These are phyloP conservation scores for Nannizziopsis barbatae DNA, from an alignment of 2,329 filamentous ascomycete species.

Conservation along the genomic window DNA sequence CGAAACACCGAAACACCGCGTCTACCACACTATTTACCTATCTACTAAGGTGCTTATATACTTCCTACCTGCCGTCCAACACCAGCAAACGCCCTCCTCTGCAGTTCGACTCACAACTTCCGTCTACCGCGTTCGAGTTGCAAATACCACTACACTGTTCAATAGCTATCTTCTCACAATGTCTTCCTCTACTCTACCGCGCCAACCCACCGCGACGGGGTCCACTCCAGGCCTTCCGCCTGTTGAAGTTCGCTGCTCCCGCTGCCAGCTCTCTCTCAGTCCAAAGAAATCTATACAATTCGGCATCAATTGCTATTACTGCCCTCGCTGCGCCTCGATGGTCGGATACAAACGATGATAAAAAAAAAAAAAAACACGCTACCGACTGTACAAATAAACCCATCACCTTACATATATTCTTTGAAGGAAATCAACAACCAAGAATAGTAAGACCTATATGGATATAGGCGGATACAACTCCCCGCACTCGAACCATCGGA, in stretches of 20 bases:
- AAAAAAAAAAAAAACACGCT: background rate
- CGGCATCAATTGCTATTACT: constrained; percentile 42
- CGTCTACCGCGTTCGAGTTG: no score
- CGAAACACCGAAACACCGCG: no score
- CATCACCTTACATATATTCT: no score
- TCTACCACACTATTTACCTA: no score
- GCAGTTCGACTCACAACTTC: no score
- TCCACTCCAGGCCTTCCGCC: constrained; percentile 19
- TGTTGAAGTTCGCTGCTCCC: constrained; percentile 34
- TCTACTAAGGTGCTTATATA: no score
- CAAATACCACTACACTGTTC: background rate
- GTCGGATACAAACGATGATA: constrained; percentile 35
- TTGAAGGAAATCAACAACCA: background rate
- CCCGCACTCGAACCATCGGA: no score
- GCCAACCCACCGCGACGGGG: constrained; percentile 23
- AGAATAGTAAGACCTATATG: no score
- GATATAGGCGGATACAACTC: no score
- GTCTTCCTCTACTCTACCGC: constrained; percentile 29
- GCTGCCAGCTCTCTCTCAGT: constrained; percentile 39
- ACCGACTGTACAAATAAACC: background rate
- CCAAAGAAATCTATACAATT: constrained; percentile 36
- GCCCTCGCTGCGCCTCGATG: constrained; percentile 36
- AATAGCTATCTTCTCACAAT: constrained; percentile 19
- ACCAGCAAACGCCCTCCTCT: no score
- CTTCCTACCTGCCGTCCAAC: no score